A percentile compares a stretch with the other conserved stretches of the same genome.
Evolutionary conservation across 2,329 filamentous ascomycete species (phyloP).

Genomic region (Fusarium caatingaense): DNA sequence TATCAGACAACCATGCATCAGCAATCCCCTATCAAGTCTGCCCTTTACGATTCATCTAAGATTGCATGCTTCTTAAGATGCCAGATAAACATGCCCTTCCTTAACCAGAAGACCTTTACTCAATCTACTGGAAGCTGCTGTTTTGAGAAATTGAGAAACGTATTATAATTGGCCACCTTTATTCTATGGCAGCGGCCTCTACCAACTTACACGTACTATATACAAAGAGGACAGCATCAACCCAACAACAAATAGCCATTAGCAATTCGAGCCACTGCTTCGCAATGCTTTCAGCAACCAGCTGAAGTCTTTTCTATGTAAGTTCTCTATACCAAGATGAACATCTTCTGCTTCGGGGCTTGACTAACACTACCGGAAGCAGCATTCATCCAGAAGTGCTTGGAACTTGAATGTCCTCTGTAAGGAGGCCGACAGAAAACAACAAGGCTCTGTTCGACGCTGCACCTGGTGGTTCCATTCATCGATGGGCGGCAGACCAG

Average conservation of each 20-base stretch:
- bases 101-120: fast-evolving
- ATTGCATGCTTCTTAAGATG: background rate
- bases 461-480: background rate
- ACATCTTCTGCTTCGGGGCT: background rate
- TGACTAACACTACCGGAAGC: background rate
- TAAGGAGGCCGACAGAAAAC: background rate
- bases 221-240: background rate
- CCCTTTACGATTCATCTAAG: too few species aligned
- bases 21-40: background rate
- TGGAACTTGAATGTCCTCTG: background rate
- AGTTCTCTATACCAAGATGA: background rate
- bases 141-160: background rate
- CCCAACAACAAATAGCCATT: background rate
- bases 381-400: fast-evolving
- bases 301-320: background rate
- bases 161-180: background rate
- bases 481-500: background rate
- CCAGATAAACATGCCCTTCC: fast-evolving
- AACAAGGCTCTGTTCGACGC: background rate
- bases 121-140: background rate
- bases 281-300: background rate
- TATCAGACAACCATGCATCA: background rate
- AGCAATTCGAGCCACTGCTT: background rate
- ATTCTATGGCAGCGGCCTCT: background rate
- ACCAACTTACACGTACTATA: background rate